phyloP scores from a whole-genome alignment of 2,329 filamentous ascomycete species.

The Penicillium sp. region DNA sequence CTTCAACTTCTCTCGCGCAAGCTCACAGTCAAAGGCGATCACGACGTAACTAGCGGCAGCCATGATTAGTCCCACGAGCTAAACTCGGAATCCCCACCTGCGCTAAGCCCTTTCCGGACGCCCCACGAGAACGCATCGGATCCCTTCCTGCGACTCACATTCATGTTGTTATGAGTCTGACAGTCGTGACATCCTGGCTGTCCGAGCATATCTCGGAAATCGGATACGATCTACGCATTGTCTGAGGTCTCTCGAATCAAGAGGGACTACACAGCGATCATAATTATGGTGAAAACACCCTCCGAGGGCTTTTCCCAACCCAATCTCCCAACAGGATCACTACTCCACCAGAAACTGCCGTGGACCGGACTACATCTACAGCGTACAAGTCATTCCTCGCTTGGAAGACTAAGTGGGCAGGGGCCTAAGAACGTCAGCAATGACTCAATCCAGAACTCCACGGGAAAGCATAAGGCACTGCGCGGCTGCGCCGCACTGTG shows the following conservation, averaged over 20 bases:
- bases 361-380: neutral
- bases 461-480: neutral
- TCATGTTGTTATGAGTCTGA: too few relatives aligned
- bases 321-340: neutral
- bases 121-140: conserved; percentile 22
- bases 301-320: neutral
- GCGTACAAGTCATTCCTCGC: neutral
- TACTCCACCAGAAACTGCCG: neutral
- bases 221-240: neutral
- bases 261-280: too few relatives aligned
- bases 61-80: conserved; percentile 20
- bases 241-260: too few relatives aligned
- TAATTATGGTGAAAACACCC: neutral
- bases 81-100: conserved; percentile 21
- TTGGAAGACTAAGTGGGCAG: too few relatives aligned
- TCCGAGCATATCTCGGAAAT: neutral
- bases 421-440: neutral
- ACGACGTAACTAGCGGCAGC: neutral
- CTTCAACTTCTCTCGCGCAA: neutral
- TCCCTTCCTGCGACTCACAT: neutral
- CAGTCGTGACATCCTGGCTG: neutral
- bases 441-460: neutral
- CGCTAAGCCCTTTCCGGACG: conserved; percentile 9
- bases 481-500: too few relatives aligned
- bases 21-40: neutral